phyloP scores from a whole-genome alignment of 257 asterid genomes.

The Handroanthus guayacan region DNA sequence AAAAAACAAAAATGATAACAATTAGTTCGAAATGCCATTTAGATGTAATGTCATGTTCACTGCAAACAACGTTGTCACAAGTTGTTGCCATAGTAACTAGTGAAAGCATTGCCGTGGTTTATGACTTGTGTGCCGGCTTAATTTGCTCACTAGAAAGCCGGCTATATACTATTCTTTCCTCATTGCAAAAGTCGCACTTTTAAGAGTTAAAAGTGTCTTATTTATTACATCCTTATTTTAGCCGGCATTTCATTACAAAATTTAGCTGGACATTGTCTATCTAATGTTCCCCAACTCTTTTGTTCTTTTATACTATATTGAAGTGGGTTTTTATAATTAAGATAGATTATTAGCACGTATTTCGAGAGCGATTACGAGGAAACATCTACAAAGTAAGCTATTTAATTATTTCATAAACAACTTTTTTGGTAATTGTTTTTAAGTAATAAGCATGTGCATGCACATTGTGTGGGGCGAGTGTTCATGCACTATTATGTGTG shows the following conservation, averaged over 20 bases:
- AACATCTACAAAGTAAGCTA: slow-evolving; percentile 21
- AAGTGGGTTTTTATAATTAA: neutral
- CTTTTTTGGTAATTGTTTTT: slow-evolving; percentile 16
- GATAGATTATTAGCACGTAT: slow-evolving; percentile 4
- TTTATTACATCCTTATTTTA: neutral
- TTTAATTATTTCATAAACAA: slow-evolving; percentile 7
- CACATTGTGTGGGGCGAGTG: slow-evolving; percentile 62
- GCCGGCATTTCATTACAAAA: slow-evolving; percentile 50
- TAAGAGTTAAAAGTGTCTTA: neutral
- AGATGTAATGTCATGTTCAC: neutral
- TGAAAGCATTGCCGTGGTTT: slow-evolving; percentile 5
- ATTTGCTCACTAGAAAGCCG: slow-evolving; percentile 26
- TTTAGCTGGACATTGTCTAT: slow-evolving; percentile 56
- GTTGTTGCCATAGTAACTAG: neutral
- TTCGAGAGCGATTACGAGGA: slow-evolving; percentile 29
- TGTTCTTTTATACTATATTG: slow-evolving; percentile 13
- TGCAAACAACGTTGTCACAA: neutral
- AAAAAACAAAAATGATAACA: neutral
- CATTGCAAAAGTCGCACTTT: slow-evolving; percentile 32
- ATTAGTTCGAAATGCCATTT: slow-evolving; percentile 16
- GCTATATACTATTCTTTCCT: neutral
- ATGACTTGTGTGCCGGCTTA: slow-evolving; percentile 20
- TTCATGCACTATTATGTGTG: slow-evolving; percentile 31
- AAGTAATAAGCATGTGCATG: slow-evolving; percentile 60
- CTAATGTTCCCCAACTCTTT: slow-evolving; percentile 27